Evolutionary conservation across 257 asterid species (phyloP).

Genomic region (Solanum sejunctum): DNA sequence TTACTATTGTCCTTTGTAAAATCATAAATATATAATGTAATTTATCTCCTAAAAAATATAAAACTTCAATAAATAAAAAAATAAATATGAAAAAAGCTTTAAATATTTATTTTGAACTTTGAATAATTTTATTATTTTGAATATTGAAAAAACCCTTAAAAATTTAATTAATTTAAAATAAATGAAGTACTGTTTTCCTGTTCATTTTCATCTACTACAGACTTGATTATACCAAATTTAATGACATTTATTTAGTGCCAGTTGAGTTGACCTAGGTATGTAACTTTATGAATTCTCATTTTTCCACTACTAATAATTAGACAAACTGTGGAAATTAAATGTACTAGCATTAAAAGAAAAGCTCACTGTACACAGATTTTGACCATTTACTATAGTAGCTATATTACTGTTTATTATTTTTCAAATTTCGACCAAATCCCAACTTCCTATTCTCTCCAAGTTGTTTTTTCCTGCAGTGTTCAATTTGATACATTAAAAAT

Average conservation of each 20-base stretch:
- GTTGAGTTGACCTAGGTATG: background rate
- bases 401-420: background rate
- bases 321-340: background rate
- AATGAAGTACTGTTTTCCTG: background rate
- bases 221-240: background rate
- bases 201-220: background rate
- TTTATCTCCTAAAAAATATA: too few relatives aligned
- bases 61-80: too few relatives aligned
- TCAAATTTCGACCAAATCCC: background rate
- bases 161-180: too few relatives aligned
- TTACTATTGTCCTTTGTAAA: too few relatives aligned
- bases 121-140: too few relatives aligned
- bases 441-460: background rate
- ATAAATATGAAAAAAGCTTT: too few relatives aligned
- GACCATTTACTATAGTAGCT: background rate
- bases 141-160: too few relatives aligned
- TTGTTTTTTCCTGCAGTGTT: too few relatives aligned
- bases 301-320: background rate
- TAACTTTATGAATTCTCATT: background rate
- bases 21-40: too few relatives aligned
- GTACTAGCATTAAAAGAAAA: background rate
- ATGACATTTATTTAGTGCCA: background rate
- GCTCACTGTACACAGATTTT: background rate
- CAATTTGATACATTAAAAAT: too few relatives aligned
- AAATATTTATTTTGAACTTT: too few relatives aligned